Evolutionary conservation across 2,329 filamentous ascomycete species (phyloP).

Genomic region (Botrytis aclada): DNA sequence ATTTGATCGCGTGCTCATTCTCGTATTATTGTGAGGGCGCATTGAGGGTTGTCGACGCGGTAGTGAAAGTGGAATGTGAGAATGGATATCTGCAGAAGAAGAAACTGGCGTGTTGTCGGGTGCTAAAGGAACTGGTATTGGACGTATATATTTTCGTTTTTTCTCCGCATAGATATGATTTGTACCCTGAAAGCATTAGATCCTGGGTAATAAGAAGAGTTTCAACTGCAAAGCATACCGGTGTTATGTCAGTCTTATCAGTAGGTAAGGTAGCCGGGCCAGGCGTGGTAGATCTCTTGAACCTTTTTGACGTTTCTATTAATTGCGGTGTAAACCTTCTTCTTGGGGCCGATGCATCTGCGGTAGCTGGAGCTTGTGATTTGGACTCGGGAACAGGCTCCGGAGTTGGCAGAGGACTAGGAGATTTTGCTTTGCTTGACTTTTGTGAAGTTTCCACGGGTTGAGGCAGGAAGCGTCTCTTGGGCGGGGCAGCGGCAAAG

Average conservation of each 20-base stretch:
- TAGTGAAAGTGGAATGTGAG: conserved; percentile 37
- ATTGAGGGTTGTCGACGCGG: conserved; percentile 43
- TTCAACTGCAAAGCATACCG: conserved; percentile 34
- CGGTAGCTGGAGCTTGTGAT: conserved; percentile 40
- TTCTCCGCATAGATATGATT: conserved; percentile 34
- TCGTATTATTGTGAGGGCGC: conserved; percentile 43
- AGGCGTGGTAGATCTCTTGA: conserved; percentile 63
- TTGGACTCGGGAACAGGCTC: conserved; percentile 56
- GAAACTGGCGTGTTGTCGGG: neutral
- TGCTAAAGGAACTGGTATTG: conserved; percentile 21
- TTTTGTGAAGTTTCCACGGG: conserved; percentile 71
- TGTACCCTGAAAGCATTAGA: conserved; percentile 17
- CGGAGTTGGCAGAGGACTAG: conserved; percentile 45
- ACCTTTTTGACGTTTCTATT: conserved; percentile 74
- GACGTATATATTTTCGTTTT: conserved; percentile 29
- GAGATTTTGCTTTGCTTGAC: conserved; percentile 50
- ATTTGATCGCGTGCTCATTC: conserved; percentile 41
- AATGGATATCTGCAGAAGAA: conserved; percentile 32
- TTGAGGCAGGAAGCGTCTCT: conserved; percentile 63
- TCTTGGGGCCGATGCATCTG: conserved; percentile 36
- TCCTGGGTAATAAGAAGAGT: neutral
- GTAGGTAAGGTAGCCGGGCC: conserved; percentile 60
- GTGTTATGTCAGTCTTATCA: conserved; percentile 70
- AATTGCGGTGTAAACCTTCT: conserved; percentile 72
- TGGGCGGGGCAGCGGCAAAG: conserved; percentile 38